Evolutionary conservation across 2,329 filamentous ascomycete species (phyloP).

Genomic region (Trichoderma guizhouense): DNA sequence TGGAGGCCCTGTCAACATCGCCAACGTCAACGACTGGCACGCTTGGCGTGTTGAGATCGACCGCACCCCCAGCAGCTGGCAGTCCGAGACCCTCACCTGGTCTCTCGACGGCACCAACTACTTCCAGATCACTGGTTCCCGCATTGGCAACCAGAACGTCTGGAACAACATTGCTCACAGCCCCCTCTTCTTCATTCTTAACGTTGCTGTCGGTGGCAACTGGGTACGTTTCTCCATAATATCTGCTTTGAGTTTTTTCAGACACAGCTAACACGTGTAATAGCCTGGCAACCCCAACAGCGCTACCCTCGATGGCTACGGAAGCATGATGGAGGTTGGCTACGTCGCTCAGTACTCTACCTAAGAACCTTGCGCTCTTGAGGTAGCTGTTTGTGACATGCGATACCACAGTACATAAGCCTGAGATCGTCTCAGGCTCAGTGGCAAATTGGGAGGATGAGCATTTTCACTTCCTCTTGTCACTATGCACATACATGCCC

Average conservation of each 20-base stretch:
- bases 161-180: conserved; percentile 51
- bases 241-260: background rate
- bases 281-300: conserved; percentile 49
- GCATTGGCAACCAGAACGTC: conserved; percentile 43
- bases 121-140: conserved; percentile 41
- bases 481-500: background rate
- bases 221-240: conserved; percentile 40
- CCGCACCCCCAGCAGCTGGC: conserved; percentile 44
- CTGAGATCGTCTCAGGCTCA: background rate
- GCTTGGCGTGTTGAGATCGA: conserved; percentile 50
- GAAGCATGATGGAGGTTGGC: conserved; percentile 49
- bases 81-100: conserved; percentile 50
- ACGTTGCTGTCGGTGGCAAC: conserved; percentile 53
- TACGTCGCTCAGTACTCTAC: conserved; percentile 45
- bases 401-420: conserved; percentile 6
- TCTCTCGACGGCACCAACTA: conserved; percentile 44
- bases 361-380: background rate
- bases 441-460: background rate
- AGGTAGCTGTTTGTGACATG: background rate
- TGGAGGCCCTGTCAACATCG: conserved; percentile 34
- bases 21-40: conserved; percentile 42
- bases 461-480: background rate
- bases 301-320: conserved; percentile 44
- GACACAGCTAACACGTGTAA: background rate
- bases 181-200: conserved; percentile 51